Base-by-base conservation (phyloP, 345 rosid genomes). In the Sisymbrium altissimum region DNA sequence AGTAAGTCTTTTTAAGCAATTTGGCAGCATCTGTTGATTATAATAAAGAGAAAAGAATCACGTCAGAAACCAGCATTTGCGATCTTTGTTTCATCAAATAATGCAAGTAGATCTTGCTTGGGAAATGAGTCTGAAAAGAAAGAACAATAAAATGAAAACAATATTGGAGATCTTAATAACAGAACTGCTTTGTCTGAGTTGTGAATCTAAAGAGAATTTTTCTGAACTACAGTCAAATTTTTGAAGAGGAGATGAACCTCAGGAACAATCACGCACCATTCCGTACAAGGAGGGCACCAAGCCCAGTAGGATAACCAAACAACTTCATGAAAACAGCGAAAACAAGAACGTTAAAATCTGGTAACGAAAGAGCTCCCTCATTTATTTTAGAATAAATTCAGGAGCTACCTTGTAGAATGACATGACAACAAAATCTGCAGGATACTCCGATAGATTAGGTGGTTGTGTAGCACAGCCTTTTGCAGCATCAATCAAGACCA, bases 221-320 rank as follows among this genome's bases (percentile, higher is more conserved):
- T 45, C 41, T 25, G 21, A 54, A 63, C 36, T 63, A 62, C 35
- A 60, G 49, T 32, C 64, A 19, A n/a, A 61, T 60, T 4, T 41
- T 17, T 62, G 50, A 68, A 58, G 13, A 52, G 21, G 14, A 71
- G 53, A 66, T 60, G 17, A 78, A 67, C 53, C 66, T 74, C 56
- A 13, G 79, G 17, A 77, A 65, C 58, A 17, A 79, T 52, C 18
- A 56, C 88, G 77, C 82, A 94, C 98, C 97, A 75, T 88, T 86
- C 63, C 81, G 82, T 55, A 88, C 78, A 76, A 94, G 80, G 59
- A 94, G 98, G 81, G 98, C 98, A 64, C 98, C 98, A 69, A 92
- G 89, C 75, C 98, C 98, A 73, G 98, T 94, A 74, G 98, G 98
- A 83, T 94, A 94, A 67, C 98, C 98, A 83, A 94, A 92, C 76